Conservation (phyloP, 2,329 filamentous ascomycete genomes). For the Colletotrichum sp. region DNA sequence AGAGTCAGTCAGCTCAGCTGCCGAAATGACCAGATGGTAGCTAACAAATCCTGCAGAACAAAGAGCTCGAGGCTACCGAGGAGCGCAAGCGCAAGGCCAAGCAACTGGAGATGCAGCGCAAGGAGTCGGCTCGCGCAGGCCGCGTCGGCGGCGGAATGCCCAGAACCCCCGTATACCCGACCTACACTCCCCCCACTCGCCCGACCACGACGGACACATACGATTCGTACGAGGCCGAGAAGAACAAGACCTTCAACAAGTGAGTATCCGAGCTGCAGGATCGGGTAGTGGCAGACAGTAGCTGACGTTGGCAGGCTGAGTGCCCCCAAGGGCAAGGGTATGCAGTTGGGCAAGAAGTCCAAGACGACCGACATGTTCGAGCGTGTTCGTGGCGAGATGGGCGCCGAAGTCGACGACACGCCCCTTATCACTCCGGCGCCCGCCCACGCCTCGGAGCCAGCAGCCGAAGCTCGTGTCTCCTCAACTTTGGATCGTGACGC, state of each 20-base stretch:
- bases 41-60: conserved; percentile 70
- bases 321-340: conserved; percentile 90
- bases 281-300: no score
- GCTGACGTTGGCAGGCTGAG: conserved; percentile 6
- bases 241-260: conserved; percentile 90
- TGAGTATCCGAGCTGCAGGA: conserved; percentile 42
- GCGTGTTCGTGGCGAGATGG: conserved; percentile 89
- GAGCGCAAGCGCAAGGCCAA: conserved; percentile 99
- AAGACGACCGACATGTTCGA: conserved; percentile 98
- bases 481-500: conserved; percentile 80
- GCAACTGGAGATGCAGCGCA: conserved; percentile 98
- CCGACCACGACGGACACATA: conserved; percentile 81
- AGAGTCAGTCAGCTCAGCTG: conserved; percentile 60
- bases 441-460: conserved; percentile 55
- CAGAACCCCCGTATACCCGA: conserved; percentile 83
- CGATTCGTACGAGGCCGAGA: conserved; percentile 95
- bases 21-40: not conserved
- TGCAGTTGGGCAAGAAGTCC: conserved; percentile 99
- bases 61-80: conserved; percentile 96
- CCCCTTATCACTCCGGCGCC: conserved; percentile 71
- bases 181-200: conserved; percentile 82
- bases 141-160: conserved; percentile 63
- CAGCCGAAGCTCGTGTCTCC: conserved; percentile 61
- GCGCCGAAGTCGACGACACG: conserved; percentile 79
- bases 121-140: conserved; percentile 84